Evolutionary conservation across 2,329 filamentous ascomycete genomes (phyloP).

Genomic region (Harringtonia lauricola): DNA sequence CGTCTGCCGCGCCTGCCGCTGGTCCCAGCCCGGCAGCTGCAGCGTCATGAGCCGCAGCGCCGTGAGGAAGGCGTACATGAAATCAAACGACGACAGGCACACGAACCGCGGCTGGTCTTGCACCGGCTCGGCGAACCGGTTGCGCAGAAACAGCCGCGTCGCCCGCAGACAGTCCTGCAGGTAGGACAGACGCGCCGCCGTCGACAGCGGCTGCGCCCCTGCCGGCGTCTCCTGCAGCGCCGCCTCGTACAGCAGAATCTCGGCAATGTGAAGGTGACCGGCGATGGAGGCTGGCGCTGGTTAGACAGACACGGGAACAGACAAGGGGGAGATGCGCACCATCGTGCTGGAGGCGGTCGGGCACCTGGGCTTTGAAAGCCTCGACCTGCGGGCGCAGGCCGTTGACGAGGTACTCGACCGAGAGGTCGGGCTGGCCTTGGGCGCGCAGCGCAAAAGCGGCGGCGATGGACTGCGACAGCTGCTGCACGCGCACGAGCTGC

Average conservation of each 20-base stretch:
- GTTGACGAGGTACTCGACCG: constrained; percentile 29
- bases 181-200: constrained; percentile 29
- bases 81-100: constrained; percentile 33
- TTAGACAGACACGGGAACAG: neutral
- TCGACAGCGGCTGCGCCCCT: constrained; percentile 17
- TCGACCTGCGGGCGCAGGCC: constrained; percentile 33
- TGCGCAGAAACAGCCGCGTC: constrained; percentile 27
- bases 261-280: constrained; percentile 31
- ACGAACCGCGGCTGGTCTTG: constrained; percentile 26
- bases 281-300: constrained; percentile 23
- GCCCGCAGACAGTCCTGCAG: constrained; percentile 33
- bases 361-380: constrained; percentile 10
- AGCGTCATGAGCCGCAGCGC: constrained; percentile 35
- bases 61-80: constrained; percentile 34
- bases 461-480: constrained; percentile 35
- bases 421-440: constrained; percentile 19
- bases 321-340: neutral
- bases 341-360: neutral
- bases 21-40: constrained; percentile 34
- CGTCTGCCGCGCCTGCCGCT: constrained; percentile 22
- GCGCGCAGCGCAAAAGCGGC: constrained; percentile 24
- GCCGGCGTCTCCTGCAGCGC: constrained; percentile 27
- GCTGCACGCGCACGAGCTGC: constrained; percentile 34
- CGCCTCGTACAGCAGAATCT: constrained; percentile 36
- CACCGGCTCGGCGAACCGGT: constrained; percentile 13